A percentile compares a stretch with the other conserved stretches of the same genome.
These are phyloP conservation scores for Rhodotorula mucilaginosa DNA, from an alignment of 1,284 basidiomycete species.

Conservation along the genomic window DNA sequence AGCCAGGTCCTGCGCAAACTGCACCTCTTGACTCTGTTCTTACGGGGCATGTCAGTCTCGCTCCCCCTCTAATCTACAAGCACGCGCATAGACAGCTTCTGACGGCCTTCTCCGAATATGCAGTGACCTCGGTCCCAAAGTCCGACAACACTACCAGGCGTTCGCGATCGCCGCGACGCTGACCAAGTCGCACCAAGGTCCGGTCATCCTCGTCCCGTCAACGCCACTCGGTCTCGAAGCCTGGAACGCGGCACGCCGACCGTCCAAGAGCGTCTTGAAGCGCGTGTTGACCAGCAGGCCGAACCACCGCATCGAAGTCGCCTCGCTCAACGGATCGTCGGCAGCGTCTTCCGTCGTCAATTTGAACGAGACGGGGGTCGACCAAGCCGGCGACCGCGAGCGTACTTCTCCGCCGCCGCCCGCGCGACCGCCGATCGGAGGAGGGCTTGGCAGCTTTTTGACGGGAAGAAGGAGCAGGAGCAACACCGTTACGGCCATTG, in stretches of 20 bases:
- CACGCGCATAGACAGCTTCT: background rate
- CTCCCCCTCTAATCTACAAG: background rate
- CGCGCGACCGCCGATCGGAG: background rate
- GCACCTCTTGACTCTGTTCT: constrained; percentile 25
- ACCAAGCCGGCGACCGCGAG: background rate
- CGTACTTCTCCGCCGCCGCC: background rate
- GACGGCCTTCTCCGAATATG: background rate
- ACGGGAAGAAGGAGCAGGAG: constrained; percentile 20
- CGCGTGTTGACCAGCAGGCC: constrained; percentile 2
- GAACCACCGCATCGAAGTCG: background rate
- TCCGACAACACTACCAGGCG: constrained; percentile 22
- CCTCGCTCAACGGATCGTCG: background rate
- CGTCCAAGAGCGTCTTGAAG: constrained; percentile 21
- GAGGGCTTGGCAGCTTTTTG: background rate
- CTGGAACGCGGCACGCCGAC: constrained; percentile 30
- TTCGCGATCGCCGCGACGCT: constrained; percentile 29
- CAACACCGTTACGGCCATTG: constrained; percentile 6
- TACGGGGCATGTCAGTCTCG: constrained; percentile 19
- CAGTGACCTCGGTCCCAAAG: constrained; percentile 15
- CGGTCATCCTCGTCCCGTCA: constrained; percentile 20
- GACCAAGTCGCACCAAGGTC: constrained; percentile 7
- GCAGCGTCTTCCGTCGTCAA: constrained; percentile 17
- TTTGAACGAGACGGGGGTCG: background rate
- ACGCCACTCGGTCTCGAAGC: constrained; percentile 22
- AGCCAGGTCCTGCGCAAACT: constrained; percentile 24